A percentile compares a stretch with the other conserved stretches of the same genome.
These are phyloP conservation scores for Lachnellula arida DNA, from an alignment of 2,329 filamentous ascomycete genomes.

Conservation along the genomic window DNA sequence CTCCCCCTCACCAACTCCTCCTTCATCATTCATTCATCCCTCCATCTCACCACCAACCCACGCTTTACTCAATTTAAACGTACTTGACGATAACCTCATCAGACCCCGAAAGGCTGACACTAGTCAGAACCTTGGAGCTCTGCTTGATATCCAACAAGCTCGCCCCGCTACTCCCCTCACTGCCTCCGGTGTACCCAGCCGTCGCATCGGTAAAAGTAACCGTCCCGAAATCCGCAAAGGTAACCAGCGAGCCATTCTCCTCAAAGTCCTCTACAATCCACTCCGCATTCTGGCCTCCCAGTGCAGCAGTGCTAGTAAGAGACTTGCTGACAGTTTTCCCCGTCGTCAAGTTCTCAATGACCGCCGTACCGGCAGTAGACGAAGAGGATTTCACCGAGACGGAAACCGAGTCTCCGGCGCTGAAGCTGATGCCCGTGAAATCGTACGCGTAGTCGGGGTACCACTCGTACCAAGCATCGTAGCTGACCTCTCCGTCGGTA, in stretches of 20 bases:
- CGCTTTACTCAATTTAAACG: neutral
- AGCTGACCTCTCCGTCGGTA: slow-evolving; percentile 34
- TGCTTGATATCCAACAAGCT: neutral
- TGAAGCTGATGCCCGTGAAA: slow-evolving; percentile 35
- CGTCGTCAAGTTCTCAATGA: slow-evolving; percentile 42
- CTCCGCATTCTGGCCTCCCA: slow-evolving; percentile 43
- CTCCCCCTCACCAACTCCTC: too few relatives aligned
- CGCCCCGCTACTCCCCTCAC: neutral
- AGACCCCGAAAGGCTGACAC: neutral
- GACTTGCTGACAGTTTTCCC: slow-evolving; percentile 40
- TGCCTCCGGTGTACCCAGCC: neutral
- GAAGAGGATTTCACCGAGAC: slow-evolving; percentile 33
- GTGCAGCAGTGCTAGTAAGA: slow-evolving; percentile 29
- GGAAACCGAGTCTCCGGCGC: slow-evolving; percentile 35
- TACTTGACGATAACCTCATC: neutral
- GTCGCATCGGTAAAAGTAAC: slow-evolving; percentile 37
- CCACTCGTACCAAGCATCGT: slow-evolving; percentile 51
- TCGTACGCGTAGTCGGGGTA: slow-evolving; percentile 39
- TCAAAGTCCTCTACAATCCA: slow-evolving; percentile 50
- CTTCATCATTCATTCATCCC: neutral
- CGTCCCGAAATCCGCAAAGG: slow-evolving; percentile 42
- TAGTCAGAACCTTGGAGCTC: neutral
- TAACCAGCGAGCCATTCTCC: slow-evolving; percentile 31
- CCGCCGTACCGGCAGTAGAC: slow-evolving; percentile 37
- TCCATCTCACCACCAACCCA: too few relatives aligned